Evolutionary conservation across 148 eudicot genomes (phyloP).

Genomic region (Diospyros lotus): DNA sequence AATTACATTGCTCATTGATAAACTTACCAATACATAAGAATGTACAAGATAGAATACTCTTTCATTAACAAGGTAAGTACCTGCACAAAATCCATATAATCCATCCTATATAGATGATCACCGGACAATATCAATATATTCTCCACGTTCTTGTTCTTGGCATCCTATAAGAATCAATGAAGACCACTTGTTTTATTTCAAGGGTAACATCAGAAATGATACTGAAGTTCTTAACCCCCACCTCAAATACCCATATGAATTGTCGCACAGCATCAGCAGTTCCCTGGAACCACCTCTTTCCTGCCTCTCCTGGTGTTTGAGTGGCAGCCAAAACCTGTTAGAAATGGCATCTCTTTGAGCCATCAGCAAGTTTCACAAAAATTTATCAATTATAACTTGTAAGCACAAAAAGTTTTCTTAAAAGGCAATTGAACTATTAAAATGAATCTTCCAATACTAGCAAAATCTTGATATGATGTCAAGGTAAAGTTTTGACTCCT

Average conservation of each 20-base stretch:
- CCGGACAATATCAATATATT: constrained; percentile 73
- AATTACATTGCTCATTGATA: constrained; percentile 15
- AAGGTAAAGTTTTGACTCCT: background rate
- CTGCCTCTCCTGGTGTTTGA: constrained; percentile 92
- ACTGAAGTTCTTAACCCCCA: constrained; percentile 7
- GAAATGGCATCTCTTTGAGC: background rate
- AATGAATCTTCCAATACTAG: background rate
- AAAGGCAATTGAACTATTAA: background rate
- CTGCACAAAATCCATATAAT: constrained; percentile 87
- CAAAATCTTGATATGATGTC: background rate
- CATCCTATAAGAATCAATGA: constrained; percentile 42
- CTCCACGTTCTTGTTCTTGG: constrained; percentile 64
- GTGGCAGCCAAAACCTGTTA: constrained; percentile 94
- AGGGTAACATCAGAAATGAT: background rate
- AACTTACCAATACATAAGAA: background rate
- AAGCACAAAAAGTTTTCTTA: background rate
- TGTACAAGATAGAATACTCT: background rate
- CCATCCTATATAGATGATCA: constrained; percentile 88
- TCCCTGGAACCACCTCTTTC: constrained; percentile 73
- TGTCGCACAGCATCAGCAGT: constrained; percentile 97
- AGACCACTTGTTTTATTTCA: background rate
- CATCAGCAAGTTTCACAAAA: background rate
- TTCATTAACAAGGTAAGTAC: constrained; percentile 19
- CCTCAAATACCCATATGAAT: constrained; percentile 95
- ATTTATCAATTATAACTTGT: background rate